Evolutionary conservation across 352 stramenopile species (phyloP).

Genomic region (Globisporangium solare): DNA sequence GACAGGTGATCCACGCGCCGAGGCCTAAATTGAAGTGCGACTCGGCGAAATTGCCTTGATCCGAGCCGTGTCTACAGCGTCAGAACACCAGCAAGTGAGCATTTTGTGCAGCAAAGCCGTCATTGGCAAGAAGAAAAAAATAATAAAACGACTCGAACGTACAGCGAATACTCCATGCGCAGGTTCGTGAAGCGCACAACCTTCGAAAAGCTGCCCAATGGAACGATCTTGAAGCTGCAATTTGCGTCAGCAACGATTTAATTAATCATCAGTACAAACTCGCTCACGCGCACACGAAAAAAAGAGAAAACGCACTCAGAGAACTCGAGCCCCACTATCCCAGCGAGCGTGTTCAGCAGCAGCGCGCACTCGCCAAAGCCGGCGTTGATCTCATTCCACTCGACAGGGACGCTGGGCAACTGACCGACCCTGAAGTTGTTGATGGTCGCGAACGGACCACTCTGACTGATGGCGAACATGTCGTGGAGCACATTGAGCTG

Average conservation of each 20-base stretch:
- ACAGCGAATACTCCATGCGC: slow-evolving; percentile 82
- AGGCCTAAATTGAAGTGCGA: slow-evolving; percentile 85
- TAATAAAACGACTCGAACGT: slow-evolving; percentile 13
- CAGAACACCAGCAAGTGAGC: slow-evolving; percentile 17
- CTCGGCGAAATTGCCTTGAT: slow-evolving; percentile 80
- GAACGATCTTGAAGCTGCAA: slow-evolving; percentile 80
- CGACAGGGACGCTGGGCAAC: slow-evolving; percentile 42
- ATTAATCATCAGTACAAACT: slow-evolving; percentile 5
- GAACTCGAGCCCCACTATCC: slow-evolving; percentile 58
- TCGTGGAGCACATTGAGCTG: slow-evolving; percentile 66
- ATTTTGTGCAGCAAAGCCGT: not conserved
- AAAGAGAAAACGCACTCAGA: slow-evolving; percentile 44
- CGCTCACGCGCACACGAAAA: not conserved
- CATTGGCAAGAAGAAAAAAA: slow-evolving; percentile 2
- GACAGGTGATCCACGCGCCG: slow-evolving; percentile 71
- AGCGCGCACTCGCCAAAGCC: slow-evolving; percentile 71
- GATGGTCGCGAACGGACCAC: slow-evolving; percentile 75
- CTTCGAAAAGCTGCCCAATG: slow-evolving; percentile 85
- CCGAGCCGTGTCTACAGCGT: slow-evolving; percentile 62
- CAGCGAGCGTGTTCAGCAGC: slow-evolving; percentile 58
- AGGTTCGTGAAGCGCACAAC: slow-evolving; percentile 73
- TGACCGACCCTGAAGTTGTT: slow-evolving; percentile 82
- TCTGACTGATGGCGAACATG: slow-evolving; percentile 73
- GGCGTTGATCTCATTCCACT: slow-evolving; percentile 89
- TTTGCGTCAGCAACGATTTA: not conserved